A percentile compares a stretch with the other conserved stretches of the same genome.
These are phyloP conservation scores for Cyclotella baltica DNA, from an alignment of 108 stramenopile species.

Conservation along the genomic window DNA sequence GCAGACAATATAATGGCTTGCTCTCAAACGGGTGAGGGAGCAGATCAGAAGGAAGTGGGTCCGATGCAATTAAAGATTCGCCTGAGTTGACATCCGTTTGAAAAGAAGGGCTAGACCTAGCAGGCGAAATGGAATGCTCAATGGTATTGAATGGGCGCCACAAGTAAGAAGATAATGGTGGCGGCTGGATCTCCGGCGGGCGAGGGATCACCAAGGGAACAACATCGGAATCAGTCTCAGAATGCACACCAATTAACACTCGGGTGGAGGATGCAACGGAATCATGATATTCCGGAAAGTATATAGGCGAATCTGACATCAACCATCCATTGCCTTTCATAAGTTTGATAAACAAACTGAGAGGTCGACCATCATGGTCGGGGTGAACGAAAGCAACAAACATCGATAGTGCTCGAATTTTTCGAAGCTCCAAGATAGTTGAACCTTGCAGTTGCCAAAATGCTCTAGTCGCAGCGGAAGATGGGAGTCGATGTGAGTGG, in stretches of 20 bases:
- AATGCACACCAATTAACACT: background rate
- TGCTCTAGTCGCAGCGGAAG: background rate
- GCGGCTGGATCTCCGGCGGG: background rate
- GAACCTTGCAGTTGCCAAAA: background rate
- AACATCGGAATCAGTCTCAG: background rate
- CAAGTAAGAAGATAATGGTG: background rate
- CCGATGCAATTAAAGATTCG: too few species aligned
- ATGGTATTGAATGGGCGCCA: background rate
- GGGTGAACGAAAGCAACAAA: constrained; percentile 10
- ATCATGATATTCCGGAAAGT: background rate
- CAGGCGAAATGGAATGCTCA: background rate
- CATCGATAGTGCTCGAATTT: background rate
- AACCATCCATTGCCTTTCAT: background rate
- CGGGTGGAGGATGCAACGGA: background rate
- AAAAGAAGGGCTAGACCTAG: background rate
- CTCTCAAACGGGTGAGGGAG: background rate
- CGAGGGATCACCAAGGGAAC: background rate
- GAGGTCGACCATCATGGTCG: background rate
- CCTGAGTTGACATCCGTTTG: too few species aligned
- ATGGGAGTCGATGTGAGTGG: background rate
- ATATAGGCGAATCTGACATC: background rate
- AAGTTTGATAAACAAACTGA: background rate
- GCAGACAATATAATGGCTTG: background rate
- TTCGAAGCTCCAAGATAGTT: background rate
- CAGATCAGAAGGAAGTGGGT: too few species aligned